Conservation (phyloP, 1,284 basidiomycete genomes). For the Heimioporus retisporus region DNA sequence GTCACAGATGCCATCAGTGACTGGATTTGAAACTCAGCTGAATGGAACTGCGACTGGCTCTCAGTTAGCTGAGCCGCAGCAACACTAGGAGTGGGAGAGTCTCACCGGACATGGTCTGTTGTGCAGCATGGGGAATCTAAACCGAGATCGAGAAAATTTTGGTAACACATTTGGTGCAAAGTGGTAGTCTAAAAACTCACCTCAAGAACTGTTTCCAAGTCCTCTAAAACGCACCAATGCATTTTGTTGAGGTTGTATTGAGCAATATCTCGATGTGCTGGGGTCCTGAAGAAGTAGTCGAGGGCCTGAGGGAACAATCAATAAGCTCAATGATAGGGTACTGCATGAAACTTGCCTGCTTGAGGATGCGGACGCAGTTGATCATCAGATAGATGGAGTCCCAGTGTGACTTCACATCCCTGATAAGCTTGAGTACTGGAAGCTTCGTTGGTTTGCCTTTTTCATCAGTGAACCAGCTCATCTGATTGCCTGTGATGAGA, state of each 20-base stretch:
- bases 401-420: not conserved
- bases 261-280: not conserved
- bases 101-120: no score
- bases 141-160: no score
- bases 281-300: not conserved
- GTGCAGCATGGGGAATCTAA: no score
- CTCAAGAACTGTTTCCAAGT: not conserved
- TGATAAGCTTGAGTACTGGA: not conserved
- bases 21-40: no score
- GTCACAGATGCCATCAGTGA: no score
- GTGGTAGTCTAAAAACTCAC: not conserved
- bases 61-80: no score
- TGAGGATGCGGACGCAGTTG: not conserved
- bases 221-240: not conserved
- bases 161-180: no score
- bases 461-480: not conserved
- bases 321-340: not conserved
- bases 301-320: not conserved
- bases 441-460: not conserved
- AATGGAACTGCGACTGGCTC: no score
- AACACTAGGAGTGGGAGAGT: no score
- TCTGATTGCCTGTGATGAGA: not conserved
- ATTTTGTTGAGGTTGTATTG: not conserved
- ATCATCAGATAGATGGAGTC: no score
- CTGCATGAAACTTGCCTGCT: not conserved